A percentile compares a stretch with the other conserved stretches of the same genome.
Conservation (phyloP, 116 monocot species). For the Dioscorea cayenensis region DNA sequence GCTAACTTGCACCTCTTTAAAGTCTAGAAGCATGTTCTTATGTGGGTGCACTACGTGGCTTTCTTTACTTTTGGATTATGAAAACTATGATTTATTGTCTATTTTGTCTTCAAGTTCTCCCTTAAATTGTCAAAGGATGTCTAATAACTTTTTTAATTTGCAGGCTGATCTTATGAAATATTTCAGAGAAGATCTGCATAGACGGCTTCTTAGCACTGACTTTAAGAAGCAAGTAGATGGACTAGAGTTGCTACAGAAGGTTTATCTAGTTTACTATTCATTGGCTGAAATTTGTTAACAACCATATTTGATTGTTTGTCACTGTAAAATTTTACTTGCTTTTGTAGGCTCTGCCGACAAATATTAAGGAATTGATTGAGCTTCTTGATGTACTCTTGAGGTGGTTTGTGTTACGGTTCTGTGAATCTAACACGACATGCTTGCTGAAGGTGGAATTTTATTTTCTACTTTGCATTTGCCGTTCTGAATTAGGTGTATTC, state of each 20-base stretch:
- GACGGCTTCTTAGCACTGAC: slow-evolving; percentile 77
- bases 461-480: not conserved
- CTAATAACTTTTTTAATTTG: not conserved
- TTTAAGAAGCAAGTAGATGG: slow-evolving; percentile 99
- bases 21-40: no score
- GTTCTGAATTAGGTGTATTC: not conserved
- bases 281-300: not conserved
- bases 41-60: no score
- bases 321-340: not conserved
- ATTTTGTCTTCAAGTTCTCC: no score
- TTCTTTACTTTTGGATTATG: no score
- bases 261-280: slow-evolving; percentile 7
- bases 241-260: slow-evolving; percentile 94
- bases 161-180: slow-evolving; percentile 84
- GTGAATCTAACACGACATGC: slow-evolving; percentile 97
- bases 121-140: not conserved
- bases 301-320: not conserved
- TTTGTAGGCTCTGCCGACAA: slow-evolving; percentile 73
- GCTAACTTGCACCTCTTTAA: no score
- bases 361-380: slow-evolving; percentile 79
- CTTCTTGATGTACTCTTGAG: slow-evolving; percentile 93
- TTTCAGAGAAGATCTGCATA: slow-evolving; percentile 88
- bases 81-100: no score
- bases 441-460: slow-evolving; percentile 69
- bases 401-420: slow-evolving; percentile 98